Conservation (phyloP, 1,139 yeast species). For the Yamadazyma kanchanaburiensis region DNA sequence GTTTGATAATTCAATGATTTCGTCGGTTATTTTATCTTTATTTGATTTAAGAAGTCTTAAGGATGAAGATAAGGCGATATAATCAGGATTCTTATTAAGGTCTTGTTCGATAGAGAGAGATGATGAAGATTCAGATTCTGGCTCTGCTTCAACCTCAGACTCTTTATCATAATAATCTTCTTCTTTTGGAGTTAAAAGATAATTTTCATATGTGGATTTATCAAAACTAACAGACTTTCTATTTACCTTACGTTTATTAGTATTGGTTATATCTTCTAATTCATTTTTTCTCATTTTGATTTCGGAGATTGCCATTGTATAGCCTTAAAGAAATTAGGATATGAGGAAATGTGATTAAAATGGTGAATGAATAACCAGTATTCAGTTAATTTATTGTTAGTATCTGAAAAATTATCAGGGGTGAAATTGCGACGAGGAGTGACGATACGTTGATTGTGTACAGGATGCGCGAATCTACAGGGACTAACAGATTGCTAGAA, state of each 20-base stretch:
- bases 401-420: slow-evolving; percentile 5
- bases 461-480: background rate
- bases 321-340: too few relatives aligned
- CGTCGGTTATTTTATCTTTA: slow-evolving; percentile 23
- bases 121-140: background rate
- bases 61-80: slow-evolving; percentile 34
- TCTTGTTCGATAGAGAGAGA: slow-evolving; percentile 7
- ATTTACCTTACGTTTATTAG: slow-evolving; percentile 19
- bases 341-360: too few relatives aligned
- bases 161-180: slow-evolving; percentile 30
- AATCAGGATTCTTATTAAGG: slow-evolving; percentile 35
- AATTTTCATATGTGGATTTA: too few relatives aligned
- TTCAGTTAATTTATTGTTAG: slow-evolving; percentile 1
- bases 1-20: slow-evolving; percentile 31
- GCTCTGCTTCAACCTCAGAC: slow-evolving; percentile 1
- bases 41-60: slow-evolving; percentile 27
- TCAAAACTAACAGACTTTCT: slow-evolving; percentile 13
- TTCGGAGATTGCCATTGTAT: slow-evolving; percentile 15
- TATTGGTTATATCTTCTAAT: slow-evolving; percentile 35
- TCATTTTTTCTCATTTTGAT: slow-evolving; percentile 28
- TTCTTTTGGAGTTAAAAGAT: slow-evolving; percentile 43
- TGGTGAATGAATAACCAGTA: slow-evolving; percentile 6
- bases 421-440: slow-evolving; percentile 7
- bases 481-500: too few relatives aligned
- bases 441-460: slow-evolving; percentile 1